A percentile compares a stretch with the other conserved stretches of the same genome.
Conservation (phyloP, 805 yeast species). For the Cyberlindnera euphorbiiphila region DNA sequence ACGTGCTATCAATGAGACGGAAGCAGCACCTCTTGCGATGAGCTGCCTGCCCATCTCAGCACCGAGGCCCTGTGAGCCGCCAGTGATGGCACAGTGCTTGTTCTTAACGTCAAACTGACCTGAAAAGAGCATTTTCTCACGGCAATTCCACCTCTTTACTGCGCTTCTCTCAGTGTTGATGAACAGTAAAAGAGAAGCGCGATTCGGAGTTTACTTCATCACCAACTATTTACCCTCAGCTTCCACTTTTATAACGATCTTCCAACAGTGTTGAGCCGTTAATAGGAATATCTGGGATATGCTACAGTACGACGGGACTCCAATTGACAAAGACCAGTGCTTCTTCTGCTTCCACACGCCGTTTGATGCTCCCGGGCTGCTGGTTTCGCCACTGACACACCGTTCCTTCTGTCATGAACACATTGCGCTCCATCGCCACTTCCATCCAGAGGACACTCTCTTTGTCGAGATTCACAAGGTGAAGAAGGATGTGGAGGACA, state of each 20-base stretch:
- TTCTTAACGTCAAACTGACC: constrained; percentile 29
- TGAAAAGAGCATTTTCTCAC: constrained; percentile 7
- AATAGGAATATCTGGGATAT: no score
- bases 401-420: constrained; percentile 67
- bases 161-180: no score
- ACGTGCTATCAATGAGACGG: constrained; percentile 74
- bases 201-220: no score
- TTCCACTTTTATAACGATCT: no score
- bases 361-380: constrained; percentile 52
- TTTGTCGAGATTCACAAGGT: constrained; percentile 58
- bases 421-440: constrained; percentile 50
- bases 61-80: constrained; percentile 95
- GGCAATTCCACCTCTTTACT: no score
- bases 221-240: no score
- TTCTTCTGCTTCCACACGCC: constrained; percentile 79
- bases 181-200: no score
- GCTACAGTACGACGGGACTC: constrained; percentile 23
- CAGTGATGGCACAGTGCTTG: constrained; percentile 69
- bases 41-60: constrained; percentile 64
- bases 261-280: no score
- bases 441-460: constrained; percentile 44
- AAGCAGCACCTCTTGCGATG: constrained; percentile 53
- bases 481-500: constrained; percentile 38
- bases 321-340: constrained; percentile 84
- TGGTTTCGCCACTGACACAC: constrained; percentile 71